Percentiles rank a stretch among this genome's conserved stretches.
Evolutionary conservation across 306 rosid genomes (phyloP).

Genomic region (Sindora glabra): DNA sequence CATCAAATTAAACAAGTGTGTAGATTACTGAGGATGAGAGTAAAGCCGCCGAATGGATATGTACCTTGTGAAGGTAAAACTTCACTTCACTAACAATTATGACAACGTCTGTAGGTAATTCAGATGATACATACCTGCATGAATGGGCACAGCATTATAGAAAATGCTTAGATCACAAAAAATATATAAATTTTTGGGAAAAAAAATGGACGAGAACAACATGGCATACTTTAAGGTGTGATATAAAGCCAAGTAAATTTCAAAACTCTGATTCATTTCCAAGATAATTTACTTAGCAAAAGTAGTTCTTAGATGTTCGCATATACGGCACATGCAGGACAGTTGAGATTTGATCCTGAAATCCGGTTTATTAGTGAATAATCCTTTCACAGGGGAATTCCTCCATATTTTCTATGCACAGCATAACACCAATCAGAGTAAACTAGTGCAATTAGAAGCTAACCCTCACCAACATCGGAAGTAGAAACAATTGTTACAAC

Average conservation of each 20-base stretch:
- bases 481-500: background rate
- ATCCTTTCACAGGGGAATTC: slow-evolving; percentile 6
- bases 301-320: background rate
- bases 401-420: background rate
- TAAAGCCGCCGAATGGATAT: background rate
- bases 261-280: background rate
- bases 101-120: slow-evolving; percentile 66
- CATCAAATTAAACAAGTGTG: background rate
- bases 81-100: slow-evolving; percentile 73
- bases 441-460: slow-evolving; percentile 16
- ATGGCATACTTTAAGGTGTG: too few relatives aligned
- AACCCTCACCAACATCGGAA: background rate
- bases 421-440: background rate
- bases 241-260: too few relatives aligned
- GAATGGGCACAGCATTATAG: background rate
- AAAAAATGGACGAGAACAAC: background rate
- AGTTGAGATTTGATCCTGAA: background rate
- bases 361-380: background rate
- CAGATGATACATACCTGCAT: slow-evolving; percentile 78
- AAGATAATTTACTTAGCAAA: background rate
- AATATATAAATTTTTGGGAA: background rate
- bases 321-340: slow-evolving; percentile 19
- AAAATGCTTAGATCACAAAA: background rate
- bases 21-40: background rate
- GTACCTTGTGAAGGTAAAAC: slow-evolving; percentile 89